Base-by-base conservation (phyloP, 768 basidiomycete species). In the Boletales sp. region DNA sequence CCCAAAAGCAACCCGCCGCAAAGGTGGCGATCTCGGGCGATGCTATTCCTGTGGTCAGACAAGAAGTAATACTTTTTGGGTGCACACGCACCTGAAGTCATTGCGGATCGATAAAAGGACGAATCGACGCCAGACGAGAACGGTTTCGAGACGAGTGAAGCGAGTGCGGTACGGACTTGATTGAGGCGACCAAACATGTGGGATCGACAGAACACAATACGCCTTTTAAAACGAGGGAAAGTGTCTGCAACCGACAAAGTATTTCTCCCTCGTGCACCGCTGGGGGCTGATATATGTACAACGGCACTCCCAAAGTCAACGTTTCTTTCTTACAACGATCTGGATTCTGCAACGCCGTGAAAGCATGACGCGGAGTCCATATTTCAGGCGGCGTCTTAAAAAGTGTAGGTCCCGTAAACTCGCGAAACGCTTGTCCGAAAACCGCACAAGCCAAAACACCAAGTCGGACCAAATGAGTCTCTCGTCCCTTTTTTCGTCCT, bases 1-100 rank as follows among this genome's bases (percentile, higher is more conserved):
- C 90, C 90, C 89, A 90, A 69, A 91, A 91, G 62, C 89, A 90
- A 18, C 89, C 87, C 8, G 51, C 51, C 8, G 67, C 79, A 47
- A 79, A 80, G 2, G 70, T 79, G 5, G 79, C 78, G 43, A 76
- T 55, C 56, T 77, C 71, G 10, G 61, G 60, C 8, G 78, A 75
- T 5, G 74, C 79, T 54, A 69, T 72, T 62, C 17, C 65, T 61
- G 24, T 27, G 24, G 24, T 27, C 48, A 19, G 27, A 24, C 19
- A 37, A 31, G 38, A 13, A 18, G 30, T 60, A 21, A 60, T 31
- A 17, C 14, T 24, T 13, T n/a, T 27, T 24, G 34, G 9, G 2
- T 17, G 30, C n/a, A 35, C 18, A n/a, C n/a, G 40, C 47, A 52
- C 64, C 59, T 52, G 62, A 57, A 31, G 73, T 69, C 73, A 79